A percentile compares a stretch with the other conserved stretches of the same genome.
Evolutionary conservation across 202 grass and related monocot species (phyloP).

Genomic region (Cymbopogon flexuosus): DNA sequence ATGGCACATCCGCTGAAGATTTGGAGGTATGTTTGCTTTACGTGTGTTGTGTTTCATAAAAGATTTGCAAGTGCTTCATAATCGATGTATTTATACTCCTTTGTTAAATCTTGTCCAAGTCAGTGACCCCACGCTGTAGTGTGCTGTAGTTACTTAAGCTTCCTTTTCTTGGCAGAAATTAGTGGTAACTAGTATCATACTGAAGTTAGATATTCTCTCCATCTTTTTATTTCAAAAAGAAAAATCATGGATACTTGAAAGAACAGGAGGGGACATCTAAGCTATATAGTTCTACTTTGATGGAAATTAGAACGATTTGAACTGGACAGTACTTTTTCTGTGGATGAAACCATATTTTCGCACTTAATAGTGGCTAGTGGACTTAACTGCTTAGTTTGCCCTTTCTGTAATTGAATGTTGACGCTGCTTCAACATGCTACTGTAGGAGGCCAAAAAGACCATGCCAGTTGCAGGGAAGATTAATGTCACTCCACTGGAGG

Average conservation of each 20-base stretch:
- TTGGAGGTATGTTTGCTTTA: constrained; percentile 55
- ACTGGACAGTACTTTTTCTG: background rate
- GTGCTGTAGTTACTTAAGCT: background rate
- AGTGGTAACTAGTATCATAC: background rate
- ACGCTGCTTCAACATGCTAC: constrained; percentile 8
- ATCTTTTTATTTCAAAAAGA: background rate
- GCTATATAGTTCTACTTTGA: background rate
- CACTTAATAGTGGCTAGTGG: background rate
- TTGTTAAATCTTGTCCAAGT: constrained; percentile 7
- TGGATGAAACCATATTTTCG: background rate
- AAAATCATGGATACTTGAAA: background rate
- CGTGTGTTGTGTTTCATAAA: background rate
- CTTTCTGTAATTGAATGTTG: background rate
- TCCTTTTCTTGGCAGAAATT: background rate
- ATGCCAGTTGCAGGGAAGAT: constrained; percentile 65
- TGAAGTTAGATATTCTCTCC: background rate
- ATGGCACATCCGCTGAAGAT: constrained; percentile 69
- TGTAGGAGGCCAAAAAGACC: constrained; percentile 73
- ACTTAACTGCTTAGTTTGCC: background rate
- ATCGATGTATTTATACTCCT: background rate
- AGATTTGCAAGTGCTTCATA: constrained; percentile 14
- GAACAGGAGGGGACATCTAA: background rate
- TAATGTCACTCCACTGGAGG: constrained; percentile 64
- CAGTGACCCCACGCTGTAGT: background rate
- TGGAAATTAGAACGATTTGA: background rate